phyloP scores from a whole-genome alignment of 2,329 filamentous ascomycete genomes.

The Sclerotinia trifoliorum region DNA sequence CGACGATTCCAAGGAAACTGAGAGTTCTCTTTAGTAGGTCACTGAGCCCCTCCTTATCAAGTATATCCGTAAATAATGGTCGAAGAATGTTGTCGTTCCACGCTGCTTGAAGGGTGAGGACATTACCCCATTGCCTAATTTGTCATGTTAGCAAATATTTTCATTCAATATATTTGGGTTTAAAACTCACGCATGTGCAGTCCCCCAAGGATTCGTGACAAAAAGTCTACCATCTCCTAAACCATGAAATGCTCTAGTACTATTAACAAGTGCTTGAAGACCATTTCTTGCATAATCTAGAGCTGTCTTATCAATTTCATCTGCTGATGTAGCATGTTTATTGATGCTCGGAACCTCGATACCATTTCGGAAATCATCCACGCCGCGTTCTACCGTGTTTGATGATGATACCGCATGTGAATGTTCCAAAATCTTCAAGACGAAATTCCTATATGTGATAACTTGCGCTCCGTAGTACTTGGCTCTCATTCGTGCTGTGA shows the following conservation, averaged over 20 bases:
- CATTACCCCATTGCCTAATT: slow-evolving; percentile 89
- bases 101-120: slow-evolving; percentile 83
- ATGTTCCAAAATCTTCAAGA: slow-evolving; percentile 53
- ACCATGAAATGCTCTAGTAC: slow-evolving; percentile 77
- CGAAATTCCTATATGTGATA: slow-evolving; percentile 81
- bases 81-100: slow-evolving; percentile 65
- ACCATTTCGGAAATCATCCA: slow-evolving; percentile 32
- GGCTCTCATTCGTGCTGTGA: slow-evolving; percentile 78
- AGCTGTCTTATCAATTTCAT: slow-evolving; percentile 46
- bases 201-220: slow-evolving; percentile 95
- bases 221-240: slow-evolving; percentile 64
- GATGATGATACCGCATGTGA: slow-evolving; percentile 31
- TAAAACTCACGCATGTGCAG: slow-evolving; percentile 82
- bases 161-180: not conserved
- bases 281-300: slow-evolving; percentile 53
- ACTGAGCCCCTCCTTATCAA: slow-evolving; percentile 56
- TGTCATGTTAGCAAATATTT: slow-evolving; percentile 31
- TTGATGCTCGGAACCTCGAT: slow-evolving; percentile 42
- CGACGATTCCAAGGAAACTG: slow-evolving; percentile 66
- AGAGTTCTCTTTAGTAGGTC: slow-evolving; percentile 72
- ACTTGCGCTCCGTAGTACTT: slow-evolving; percentile 94
- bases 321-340: slow-evolving; percentile 40
- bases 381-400: slow-evolving; percentile 24
- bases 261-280: slow-evolving; percentile 69
- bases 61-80: slow-evolving; percentile 54